Conservation (phyloP, 2,329 filamentous ascomycete genomes). For the Nigrospora sphaerica region DNA sequence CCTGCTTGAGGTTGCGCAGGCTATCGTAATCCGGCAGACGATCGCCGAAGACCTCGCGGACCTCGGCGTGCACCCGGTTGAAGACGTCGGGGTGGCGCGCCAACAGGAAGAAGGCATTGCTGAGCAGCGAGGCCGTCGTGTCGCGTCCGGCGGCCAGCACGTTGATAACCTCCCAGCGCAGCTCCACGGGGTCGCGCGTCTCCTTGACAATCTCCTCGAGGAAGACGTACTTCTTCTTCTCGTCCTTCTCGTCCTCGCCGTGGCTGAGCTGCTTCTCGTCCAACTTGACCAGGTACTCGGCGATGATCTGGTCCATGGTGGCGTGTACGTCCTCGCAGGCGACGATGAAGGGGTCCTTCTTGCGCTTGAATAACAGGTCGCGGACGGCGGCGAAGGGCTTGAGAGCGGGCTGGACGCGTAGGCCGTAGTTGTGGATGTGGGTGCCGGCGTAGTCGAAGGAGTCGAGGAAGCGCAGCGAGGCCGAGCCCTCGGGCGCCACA, state of each 20-base stretch:
- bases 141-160: slow-evolving; percentile 67
- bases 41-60: slow-evolving; percentile 44
- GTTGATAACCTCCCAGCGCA: slow-evolving; percentile 71
- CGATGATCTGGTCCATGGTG: slow-evolving; percentile 1
- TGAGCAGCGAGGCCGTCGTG: slow-evolving; percentile 61
- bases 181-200: slow-evolving; percentile 53
- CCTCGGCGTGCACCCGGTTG: slow-evolving; percentile 52
- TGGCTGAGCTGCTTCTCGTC: background rate
- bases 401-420: background rate
- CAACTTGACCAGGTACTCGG: slow-evolving; percentile 1
- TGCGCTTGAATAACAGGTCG: background rate
- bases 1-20: slow-evolving; percentile 64
- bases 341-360: slow-evolving; percentile 2
- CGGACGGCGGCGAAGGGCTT: no score
- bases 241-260: background rate
- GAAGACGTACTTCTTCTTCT: slow-evolving; percentile 54
- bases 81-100: slow-evolving; percentile 50
- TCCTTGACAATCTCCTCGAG: slow-evolving; percentile 68
- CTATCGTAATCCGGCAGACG: slow-evolving; percentile 49
- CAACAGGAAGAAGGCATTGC: slow-evolving; percentile 59
- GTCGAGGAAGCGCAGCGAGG: background rate
- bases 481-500: background rate
- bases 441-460: slow-evolving; percentile 4
- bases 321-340: slow-evolving; percentile 1
- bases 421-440: background rate